phyloP scores from a whole-genome alignment of 176 grass and related monocot genomes.

The Avena atlantica region DNA sequence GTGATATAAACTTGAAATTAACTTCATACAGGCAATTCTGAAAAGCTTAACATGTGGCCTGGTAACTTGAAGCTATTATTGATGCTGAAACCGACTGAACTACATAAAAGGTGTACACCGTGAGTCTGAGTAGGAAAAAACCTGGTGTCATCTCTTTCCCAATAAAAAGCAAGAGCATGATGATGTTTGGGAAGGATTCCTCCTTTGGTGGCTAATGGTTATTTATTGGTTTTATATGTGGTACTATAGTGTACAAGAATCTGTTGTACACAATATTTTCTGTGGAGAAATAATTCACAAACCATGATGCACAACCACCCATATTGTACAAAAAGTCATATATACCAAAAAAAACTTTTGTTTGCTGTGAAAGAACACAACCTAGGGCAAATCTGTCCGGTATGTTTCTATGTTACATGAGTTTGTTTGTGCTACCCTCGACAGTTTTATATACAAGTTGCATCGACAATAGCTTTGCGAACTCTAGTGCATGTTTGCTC shows the following conservation, averaged over 20 bases:
- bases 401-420: neutral
- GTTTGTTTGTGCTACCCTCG: neutral
- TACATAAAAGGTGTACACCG: neutral
- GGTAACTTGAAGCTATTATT: neutral
- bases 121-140: neutral
- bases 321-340: neutral
- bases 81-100: neutral
- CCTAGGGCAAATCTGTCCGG: neutral
- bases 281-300: neutral
- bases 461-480: neutral
- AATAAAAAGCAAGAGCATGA: neutral
- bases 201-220: neutral
- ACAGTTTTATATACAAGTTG: neutral
- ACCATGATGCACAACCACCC: neutral
- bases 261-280: neutral
- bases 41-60: constrained; percentile 1
- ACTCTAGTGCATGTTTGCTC: neutral
- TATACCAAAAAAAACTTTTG: neutral
- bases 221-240: constrained; percentile 2
- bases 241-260: neutral
- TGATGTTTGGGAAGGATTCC: neutral
- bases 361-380: neutral
- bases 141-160: neutral
- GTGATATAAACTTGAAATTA: neutral
- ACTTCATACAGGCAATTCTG: neutral